These are phyloP conservation scores for Sclerotinia glacialis DNA, from an alignment of 2,329 filamentous ascomycete genomes.

Conservation along the genomic window DNA sequence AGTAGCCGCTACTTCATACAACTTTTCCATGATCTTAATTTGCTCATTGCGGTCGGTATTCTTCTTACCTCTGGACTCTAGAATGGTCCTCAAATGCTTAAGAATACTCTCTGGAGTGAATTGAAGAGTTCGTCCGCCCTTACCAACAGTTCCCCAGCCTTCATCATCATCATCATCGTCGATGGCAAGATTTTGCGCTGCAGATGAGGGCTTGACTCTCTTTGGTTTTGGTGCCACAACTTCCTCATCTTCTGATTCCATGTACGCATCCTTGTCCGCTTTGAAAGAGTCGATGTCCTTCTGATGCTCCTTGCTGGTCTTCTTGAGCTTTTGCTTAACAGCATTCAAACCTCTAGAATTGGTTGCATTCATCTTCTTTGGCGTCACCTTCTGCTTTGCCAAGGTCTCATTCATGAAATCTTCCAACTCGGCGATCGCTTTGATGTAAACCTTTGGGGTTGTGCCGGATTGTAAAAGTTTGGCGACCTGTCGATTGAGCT, in stretches of 20 bases:
- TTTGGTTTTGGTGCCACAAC: constrained; percentile 52
- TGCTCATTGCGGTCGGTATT: constrained; percentile 95
- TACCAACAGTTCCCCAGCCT: constrained; percentile 85
- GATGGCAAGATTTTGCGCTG: constrained; percentile 49
- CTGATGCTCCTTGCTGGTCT: constrained; percentile 95
- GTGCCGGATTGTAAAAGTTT: constrained; percentile 76
- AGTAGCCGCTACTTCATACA: constrained; percentile 80
- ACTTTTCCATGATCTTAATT: constrained; percentile 96
- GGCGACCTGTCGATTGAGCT: constrained; percentile 80
- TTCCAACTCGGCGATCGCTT: constrained; percentile 89
- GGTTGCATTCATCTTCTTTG: constrained; percentile 98
- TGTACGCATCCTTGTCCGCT: constrained; percentile 79
- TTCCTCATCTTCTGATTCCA: constrained; percentile 80
- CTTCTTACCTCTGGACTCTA: constrained; percentile 97
- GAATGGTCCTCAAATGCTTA: constrained; percentile 88
- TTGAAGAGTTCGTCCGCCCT: constrained; percentile 81
- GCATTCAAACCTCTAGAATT: constrained; percentile 93
- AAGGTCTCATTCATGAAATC: constrained; percentile 91
- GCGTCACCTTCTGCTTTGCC: constrained; percentile 90
- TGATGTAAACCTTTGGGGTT: constrained; percentile 87
- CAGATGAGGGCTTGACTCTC: constrained; percentile 50
- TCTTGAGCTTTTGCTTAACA: constrained; percentile 97
- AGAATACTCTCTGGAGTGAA: constrained; percentile 98
- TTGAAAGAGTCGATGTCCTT: constrained; percentile 84
- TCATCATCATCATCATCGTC: constrained; percentile 75